A percentile compares a stretch with the other conserved stretches of the same genome.
These are phyloP conservation scores for Ligustrum vulgare DNA, from an alignment of 257 asterid species.

Conservation along the genomic window DNA sequence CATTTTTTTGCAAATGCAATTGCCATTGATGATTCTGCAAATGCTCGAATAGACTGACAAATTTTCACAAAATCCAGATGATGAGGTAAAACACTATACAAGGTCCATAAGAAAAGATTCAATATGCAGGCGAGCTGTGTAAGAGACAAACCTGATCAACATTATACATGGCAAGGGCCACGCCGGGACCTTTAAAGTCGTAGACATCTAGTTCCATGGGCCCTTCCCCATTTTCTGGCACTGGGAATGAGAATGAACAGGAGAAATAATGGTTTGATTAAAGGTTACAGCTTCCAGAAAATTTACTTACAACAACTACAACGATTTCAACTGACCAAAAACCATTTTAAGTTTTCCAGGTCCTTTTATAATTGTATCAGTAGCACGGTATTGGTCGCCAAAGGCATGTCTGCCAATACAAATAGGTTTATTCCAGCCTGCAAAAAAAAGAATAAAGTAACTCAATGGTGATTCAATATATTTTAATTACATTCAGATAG, in stretches of 20 bases:
- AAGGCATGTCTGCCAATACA: conserved; percentile 95
- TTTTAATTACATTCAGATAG: conserved; percentile 17
- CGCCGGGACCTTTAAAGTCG: conserved; percentile 84
- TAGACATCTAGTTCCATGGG: conserved; percentile 63
- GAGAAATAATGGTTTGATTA: background rate
- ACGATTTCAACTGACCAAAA: conserved; percentile 60
- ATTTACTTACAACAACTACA: background rate
- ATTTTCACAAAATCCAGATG: conserved; percentile 18
- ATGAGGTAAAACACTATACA: conserved; percentile 1
- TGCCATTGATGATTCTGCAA: conserved; percentile 94
- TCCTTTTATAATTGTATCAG: conserved; percentile 67
- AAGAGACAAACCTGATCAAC: conserved; percentile 64
- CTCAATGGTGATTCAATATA: conserved; percentile 17
- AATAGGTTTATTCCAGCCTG: conserved; percentile 95
- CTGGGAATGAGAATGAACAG: conserved; percentile 31
- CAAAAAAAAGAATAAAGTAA: conserved; percentile 24
- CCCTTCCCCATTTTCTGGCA: conserved; percentile 70
- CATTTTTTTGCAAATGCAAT: conserved; percentile 80
- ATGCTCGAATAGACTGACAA: conserved; percentile 77
- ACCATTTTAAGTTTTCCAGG: conserved; percentile 92
- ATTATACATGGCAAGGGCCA: conserved; percentile 91
- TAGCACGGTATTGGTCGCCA: conserved; percentile 95
- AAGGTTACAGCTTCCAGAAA: background rate
- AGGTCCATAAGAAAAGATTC: conserved; percentile 17
- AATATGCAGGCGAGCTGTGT: conserved; percentile 13